Percentiles rank a stretch among this genome's conserved stretches.
Evolutionary conservation across 805 yeast genomes (phyloP).

Genomic region (Schwanniomyces polymorphus): DNA sequence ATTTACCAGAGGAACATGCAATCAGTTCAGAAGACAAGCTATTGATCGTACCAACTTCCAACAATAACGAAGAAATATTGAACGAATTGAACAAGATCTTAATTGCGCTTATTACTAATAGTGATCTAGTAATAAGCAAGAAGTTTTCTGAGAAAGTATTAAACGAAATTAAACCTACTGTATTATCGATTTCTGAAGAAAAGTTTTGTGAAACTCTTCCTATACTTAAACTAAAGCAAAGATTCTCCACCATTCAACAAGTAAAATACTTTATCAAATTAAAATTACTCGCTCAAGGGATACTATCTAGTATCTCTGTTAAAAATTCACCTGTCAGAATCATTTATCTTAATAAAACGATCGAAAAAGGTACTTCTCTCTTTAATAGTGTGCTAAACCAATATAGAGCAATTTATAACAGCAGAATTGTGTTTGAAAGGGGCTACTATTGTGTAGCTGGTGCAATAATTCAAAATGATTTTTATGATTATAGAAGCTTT

Average conservation of each 20-base stretch:
- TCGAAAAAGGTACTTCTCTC: conserved; percentile 14
- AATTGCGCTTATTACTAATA: conserved; percentile 36
- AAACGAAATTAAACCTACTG: conserved; percentile 21
- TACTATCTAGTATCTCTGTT: conserved; percentile 31
- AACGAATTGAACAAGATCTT: conserved; percentile 38
- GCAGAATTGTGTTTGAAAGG: conserved; percentile 54
- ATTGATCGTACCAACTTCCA: conserved; percentile 17
- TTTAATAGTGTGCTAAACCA: conserved; percentile 32
- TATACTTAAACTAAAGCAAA: conserved; percentile 4
- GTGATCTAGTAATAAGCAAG: conserved; percentile 19
- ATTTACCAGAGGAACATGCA: conserved; percentile 42
- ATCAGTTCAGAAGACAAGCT: conserved; percentile 23
- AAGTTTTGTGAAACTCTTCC: conserved; percentile 18
- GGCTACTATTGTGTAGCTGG: conserved; percentile 51
- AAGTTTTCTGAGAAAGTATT: conserved; percentile 12
- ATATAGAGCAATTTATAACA: conserved; percentile 45
- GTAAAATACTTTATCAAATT: conserved; percentile 34
- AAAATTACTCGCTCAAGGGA: conserved; percentile 49
- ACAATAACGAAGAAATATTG: conserved; percentile 20
- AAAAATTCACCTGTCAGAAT: conserved; percentile 33
- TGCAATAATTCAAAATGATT: conserved; percentile 57
- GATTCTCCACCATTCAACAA: conserved; percentile 12
- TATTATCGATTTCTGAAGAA: conserved; percentile 26
- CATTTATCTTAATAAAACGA: conserved; percentile 36
- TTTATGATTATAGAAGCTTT: conserved; percentile 59